phyloP scores from a whole-genome alignment of 2,329 filamentous ascomycete genomes.

The Malbranchea cinnamomea region DNA sequence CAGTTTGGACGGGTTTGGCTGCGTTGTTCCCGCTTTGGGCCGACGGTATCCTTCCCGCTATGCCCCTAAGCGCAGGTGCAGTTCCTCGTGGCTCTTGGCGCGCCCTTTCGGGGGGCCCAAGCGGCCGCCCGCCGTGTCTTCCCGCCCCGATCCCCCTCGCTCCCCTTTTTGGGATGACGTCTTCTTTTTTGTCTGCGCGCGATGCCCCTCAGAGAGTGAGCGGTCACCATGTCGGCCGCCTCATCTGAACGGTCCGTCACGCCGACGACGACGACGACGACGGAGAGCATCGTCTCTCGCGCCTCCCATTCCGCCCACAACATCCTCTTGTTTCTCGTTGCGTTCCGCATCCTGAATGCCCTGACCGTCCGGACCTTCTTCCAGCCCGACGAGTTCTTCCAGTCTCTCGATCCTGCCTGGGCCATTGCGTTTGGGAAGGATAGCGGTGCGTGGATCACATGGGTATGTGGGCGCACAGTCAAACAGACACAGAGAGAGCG shows the following conservation, averaged over 20 bases:
- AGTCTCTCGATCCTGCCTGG: conserved; percentile 92
- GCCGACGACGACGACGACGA: neutral
- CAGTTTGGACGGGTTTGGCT: too few relatives aligned
- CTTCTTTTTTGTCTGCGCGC: too few relatives aligned
- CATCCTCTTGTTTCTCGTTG: conserved; percentile 34
- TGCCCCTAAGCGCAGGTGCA: conserved; percentile 8
- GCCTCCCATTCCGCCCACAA: conserved; percentile 3
- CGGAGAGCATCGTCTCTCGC: neutral
- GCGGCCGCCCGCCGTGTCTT: too few relatives aligned
- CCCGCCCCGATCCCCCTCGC: too few relatives aligned
- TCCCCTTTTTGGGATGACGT: too few relatives aligned
- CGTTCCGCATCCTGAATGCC: conserved; percentile 66
- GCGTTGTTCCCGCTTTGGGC: conserved; percentile 2
- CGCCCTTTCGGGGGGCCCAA: too few relatives aligned
- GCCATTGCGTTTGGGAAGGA: conserved; percentile 61
- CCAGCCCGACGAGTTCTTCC: conserved; percentile 96
- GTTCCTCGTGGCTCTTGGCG: too few relatives aligned
- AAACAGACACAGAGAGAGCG: conserved; percentile 3
- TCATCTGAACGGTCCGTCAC: neutral
- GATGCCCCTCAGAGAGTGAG: neutral
- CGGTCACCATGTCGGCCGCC: neutral
- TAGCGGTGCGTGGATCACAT: conserved; percentile 84
- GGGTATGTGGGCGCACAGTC: conserved; percentile 45
- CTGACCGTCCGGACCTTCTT: conserved; percentile 77
- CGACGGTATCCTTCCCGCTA: conserved; percentile 7